Conservation (phyloP, 2,329 filamentous ascomycete species). For the Diaporthe sp. region DNA sequence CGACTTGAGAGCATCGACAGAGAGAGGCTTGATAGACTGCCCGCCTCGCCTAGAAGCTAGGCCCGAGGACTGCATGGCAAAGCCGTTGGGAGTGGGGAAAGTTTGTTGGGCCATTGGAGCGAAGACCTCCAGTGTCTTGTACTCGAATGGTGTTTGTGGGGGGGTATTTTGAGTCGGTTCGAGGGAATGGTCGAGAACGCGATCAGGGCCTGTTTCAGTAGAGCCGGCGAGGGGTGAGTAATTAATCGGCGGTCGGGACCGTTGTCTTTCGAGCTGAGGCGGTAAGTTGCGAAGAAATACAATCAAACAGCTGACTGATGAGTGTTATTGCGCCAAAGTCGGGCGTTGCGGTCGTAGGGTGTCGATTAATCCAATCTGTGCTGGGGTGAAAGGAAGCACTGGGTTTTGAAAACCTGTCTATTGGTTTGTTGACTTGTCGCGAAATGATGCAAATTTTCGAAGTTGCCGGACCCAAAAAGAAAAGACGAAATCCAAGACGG, state of each 20-base stretch:
- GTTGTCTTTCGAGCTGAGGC: not conserved
- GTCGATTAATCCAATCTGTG: conserved; percentile 33
- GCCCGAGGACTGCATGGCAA: conserved; percentile 81
- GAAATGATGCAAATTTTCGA: conserved; percentile 28
- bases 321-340: conserved; percentile 22
- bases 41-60: conserved; percentile 88
- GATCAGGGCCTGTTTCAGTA: not conserved
- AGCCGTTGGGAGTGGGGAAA: conserved; percentile 75
- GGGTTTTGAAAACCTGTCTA: conserved; percentile 4
- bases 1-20: conserved; percentile 77
- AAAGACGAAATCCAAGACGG: conserved; percentile 21
- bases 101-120: conserved; percentile 87
- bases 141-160: conserved; percentile 49
- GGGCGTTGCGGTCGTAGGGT: not conserved
- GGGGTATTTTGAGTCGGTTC: not conserved
- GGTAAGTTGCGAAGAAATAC: conserved; percentile 19
- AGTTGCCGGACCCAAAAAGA: conserved; percentile 26
- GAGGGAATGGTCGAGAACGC: conserved; percentile 9
- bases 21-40: conserved; percentile 90
- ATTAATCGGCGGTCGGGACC: conserved; percentile 1
- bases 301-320: conserved; percentile 29
- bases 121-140: conserved; percentile 96
- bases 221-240: not conserved
- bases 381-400: conserved; percentile 1
- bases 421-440: conserved; percentile 21